Evolutionary conservation across 2,329 filamentous ascomycete species (phyloP), one percentile per base, ranked within the genome.

Genomic region (Phialocephala sp.): DNA sequence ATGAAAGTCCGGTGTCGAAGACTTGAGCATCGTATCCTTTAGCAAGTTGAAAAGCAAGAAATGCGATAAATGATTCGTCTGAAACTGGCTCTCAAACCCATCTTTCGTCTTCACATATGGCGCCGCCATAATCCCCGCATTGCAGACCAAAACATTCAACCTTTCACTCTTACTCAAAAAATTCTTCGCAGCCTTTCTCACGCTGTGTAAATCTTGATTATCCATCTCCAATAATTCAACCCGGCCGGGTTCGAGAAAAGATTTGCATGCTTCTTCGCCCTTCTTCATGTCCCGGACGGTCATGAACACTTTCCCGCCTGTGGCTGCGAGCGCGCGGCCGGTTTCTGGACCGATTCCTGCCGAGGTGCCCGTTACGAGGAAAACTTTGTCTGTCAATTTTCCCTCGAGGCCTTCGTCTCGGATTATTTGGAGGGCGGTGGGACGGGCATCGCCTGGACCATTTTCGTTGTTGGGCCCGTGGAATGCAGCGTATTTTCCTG

Each of bases 21-120:
- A 77, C 0, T 76, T 70, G 0, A 85, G 72, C 20, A 87, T 72
- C 0, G 77, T 71, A 0, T 78, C 73, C 32, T 81, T 81, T 18
- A 87, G 75, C 2, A 85, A 78, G 22, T 82, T 74, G 71, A 85
- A 83, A 22, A 87, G 78, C 1, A 86, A 78, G 75, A 87, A 87
- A 68, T 86, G 82, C 22, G 76, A 79, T 2, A 88, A 76, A 70
- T 87, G 81, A 72, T 86, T 85, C 9, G 78, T 81, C 58, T 79
- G 83, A 65, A 87, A 82, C 65, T 87, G 84, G 0, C 73, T 72
- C 69, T 87, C 84, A 71, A 81, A 81, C 32, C 82, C 82, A 68
- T 85, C 82, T n/a, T 69, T 69, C 1, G 80, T 70, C 64, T 52
- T 79, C 69, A 27, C 78, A 54, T 67, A 62, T 15, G 68, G 69